Base-by-base conservation (phyloP, 2,329 filamentous ascomycete genomes). In the Microdochium nivale region DNA sequence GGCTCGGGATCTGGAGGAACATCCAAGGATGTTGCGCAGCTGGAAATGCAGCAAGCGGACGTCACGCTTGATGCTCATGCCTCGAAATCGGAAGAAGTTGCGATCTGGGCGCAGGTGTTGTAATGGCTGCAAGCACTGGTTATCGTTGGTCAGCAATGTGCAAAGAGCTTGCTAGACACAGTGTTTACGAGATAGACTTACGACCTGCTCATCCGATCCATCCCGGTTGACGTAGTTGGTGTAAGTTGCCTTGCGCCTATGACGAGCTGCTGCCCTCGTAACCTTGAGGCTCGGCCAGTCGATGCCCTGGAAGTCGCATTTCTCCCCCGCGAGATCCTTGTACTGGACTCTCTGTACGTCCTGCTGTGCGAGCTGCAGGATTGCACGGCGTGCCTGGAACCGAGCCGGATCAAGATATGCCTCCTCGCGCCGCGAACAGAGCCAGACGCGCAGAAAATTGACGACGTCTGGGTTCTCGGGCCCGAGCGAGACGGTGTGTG, bases 11-110 rank as follows among this genome's bases (percentile, higher is more conserved):
- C 76, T 71, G 9, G 78, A 79, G 4, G 78, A 72, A 58, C 76
- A 77, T 2, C 79, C 79, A 21, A 87, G 66, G 16, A 84, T 70
- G 58, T 83, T 84, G 44, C 83, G 79, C 13, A 86, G 70, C 60
- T 87, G 83, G 54, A 86, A 86, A 65, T 87, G 83, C n/a, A 79
- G 70, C 19, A 86, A 65, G 54, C 75, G 70, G 24, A 81, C 69
- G 49, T 81, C 70, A 21, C 70, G 70, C 47, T 74, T 71, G 43
- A 84, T 70, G 54, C 78, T 71, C 73, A 83, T 82, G 37, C 69
- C 72, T 40, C 72, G 73, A 60, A 84, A 86, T 49, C 74, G 72
- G 60, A 84, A 84, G 60, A 77, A 84, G 56, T 67, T 77, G 3
- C 19, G 19, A 44, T 23, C 40, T 11, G 40, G 40, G 7, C 21